Conservation (phyloP, 495 filamentous ascomycete genomes). For the Penicillium malachiteum region DNA sequence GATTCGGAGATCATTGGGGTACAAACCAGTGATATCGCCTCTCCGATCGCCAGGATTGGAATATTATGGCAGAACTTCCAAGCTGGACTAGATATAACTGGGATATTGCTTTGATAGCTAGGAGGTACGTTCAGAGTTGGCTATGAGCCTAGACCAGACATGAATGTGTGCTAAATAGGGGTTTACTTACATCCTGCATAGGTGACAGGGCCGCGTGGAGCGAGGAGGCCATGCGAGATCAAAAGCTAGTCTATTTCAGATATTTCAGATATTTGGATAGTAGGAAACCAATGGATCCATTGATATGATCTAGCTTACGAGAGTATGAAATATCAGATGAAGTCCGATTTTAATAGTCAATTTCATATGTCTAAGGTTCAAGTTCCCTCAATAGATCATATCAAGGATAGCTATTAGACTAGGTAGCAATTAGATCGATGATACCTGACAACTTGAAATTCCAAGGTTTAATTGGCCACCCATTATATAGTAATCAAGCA, state of each 20-base stretch:
- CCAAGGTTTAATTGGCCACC: no score
- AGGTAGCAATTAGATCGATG: no score
- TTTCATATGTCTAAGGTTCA: no score
- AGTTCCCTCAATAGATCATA: background rate
- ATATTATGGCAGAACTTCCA: background rate
- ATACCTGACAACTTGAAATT: no score
- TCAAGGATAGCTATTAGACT: no score
- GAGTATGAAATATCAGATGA: no score
- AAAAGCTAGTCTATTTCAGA: background rate
- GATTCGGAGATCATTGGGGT: conserved; percentile 1
- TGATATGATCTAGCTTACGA: no score
- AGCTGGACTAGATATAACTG: background rate
- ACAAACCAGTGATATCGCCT: background rate
- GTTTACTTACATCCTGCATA: background rate
- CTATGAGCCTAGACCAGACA: background rate
- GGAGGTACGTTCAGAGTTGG: no score
- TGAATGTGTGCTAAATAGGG: background rate
- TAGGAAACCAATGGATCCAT: no score
- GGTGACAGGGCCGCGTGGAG: conserved; percentile 4
- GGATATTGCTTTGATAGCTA: background rate
- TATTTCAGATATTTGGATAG: no score
- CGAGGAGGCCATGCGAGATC: background rate
- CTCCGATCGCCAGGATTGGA: background rate
- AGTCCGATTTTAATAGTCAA: no score
- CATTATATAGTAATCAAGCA: no score